phyloP scores from a whole-genome alignment of 768 basidiomycete species.

The Tulasnella sp. region DNA sequence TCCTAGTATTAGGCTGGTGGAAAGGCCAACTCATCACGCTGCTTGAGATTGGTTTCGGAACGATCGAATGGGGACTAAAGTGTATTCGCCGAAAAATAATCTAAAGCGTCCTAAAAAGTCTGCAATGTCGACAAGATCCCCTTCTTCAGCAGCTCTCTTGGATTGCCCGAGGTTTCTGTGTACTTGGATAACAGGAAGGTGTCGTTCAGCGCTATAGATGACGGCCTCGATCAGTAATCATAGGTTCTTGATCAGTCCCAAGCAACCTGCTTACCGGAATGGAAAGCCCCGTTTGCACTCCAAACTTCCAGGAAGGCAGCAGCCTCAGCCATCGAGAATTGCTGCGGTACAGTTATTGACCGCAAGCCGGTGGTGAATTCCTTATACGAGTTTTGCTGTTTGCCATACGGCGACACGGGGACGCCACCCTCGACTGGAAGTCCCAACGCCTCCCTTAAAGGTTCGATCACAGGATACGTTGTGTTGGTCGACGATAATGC shows the following conservation, averaged over 20 bases:
- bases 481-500: conserved; percentile 63
- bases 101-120: background rate
- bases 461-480: conserved; percentile 54
- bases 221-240: background rate
- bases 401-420: conserved; percentile 54
- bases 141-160: conserved; percentile 72
- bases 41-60: background rate
- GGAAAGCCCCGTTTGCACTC: conserved; percentile 58
- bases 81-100: background rate
- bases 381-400: conserved; percentile 49
- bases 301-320: conserved; percentile 72
- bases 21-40: background rate
- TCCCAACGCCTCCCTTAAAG: conserved; percentile 61
- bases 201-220: conserved; percentile 48
- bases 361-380: conserved; percentile 56
- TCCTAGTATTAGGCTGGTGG: too few relatives aligned
- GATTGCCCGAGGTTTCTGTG: conserved; percentile 71
- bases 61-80: background rate
- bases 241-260: background rate
- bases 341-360: conserved; percentile 52
- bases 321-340: conserved; percentile 64
- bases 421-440: conserved; percentile 42
- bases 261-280: conserved; percentile 44
- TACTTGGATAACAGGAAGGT: conserved; percentile 77
- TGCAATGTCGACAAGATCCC: conserved; percentile 42